These are phyloP conservation scores for Podaxis rugospora DNA, from an alignment of 768 basidiomycete genomes.

Conservation along the genomic window DNA sequence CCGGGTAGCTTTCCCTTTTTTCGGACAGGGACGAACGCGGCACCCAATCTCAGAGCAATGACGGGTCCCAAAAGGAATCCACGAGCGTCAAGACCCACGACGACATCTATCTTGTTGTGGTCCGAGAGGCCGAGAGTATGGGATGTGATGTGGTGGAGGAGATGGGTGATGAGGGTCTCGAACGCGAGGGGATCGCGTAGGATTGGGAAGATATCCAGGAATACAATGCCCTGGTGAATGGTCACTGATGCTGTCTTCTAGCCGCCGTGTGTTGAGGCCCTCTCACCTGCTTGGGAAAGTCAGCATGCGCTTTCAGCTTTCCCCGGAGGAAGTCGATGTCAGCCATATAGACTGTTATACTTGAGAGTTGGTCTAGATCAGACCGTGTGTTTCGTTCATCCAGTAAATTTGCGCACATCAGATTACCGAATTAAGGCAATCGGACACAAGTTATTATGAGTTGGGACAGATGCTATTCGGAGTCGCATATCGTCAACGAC, in stretches of 20 bases:
- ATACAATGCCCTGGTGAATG: constrained; percentile 69
- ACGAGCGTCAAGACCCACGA: constrained; percentile 93
- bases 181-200: constrained; percentile 82
- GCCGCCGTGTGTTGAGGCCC: background rate
- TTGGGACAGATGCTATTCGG: background rate
- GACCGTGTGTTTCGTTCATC: background rate
- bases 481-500: background rate
- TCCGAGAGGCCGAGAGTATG: constrained; percentile 60
- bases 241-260: background rate
- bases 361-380: background rate
- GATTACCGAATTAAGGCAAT: background rate
- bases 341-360: constrained; percentile 43
- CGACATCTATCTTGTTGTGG: constrained; percentile 75
- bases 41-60: constrained; percentile 85
- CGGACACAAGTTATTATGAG: background rate
- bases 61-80: constrained; percentile 95
- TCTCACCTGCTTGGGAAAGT: constrained; percentile 88
- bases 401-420: background rate
- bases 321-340: constrained; percentile 71
- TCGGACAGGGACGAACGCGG: constrained; percentile 93
- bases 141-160: constrained; percentile 81
- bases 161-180: constrained; percentile 87
- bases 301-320: constrained; percentile 55
- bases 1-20: constrained; percentile 97
- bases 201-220: constrained; percentile 94